Evolutionary conservation across 1,139 yeast genomes (phyloP).

Genomic region (Pichia sp.): DNA sequence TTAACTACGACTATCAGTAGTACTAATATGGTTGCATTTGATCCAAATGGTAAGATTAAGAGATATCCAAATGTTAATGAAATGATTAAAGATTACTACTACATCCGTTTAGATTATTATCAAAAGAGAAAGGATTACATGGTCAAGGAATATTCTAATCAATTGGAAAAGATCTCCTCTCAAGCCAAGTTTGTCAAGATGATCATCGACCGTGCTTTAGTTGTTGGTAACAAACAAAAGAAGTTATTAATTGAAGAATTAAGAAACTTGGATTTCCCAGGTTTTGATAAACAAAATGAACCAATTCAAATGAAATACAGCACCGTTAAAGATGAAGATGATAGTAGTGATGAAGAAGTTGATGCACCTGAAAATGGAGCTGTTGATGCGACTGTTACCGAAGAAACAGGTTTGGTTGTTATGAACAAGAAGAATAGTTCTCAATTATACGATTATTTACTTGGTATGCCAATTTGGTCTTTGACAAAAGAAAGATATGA

Average conservation of each 20-base stretch:
- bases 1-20: conserved; percentile 65
- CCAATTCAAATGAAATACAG: conserved; percentile 40
- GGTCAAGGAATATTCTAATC: conserved; percentile 68
- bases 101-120: conserved; percentile 82
- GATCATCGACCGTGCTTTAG: conserved; percentile 74
- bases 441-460: conserved; percentile 68
- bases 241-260: conserved; percentile 62
- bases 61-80: conserved; percentile 75
- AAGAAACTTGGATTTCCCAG: conserved; percentile 64
- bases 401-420: conserved; percentile 30
- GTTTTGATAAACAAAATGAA: conserved; percentile 67
- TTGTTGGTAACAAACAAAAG: conserved; percentile 74
- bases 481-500: conserved; percentile 89
- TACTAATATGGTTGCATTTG: conserved; percentile 95
- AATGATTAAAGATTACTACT: conserved; percentile 81
- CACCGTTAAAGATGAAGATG: conserved; percentile 39
- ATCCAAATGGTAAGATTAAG: conserved; percentile 85
- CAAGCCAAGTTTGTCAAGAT: conserved; percentile 92
- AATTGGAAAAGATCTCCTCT: conserved; percentile 67
- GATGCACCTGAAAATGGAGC: conserved; percentile 32
- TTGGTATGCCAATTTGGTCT: conserved; percentile 94
- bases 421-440: conserved; percentile 44
- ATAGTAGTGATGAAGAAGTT: conserved; percentile 31
- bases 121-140: conserved; percentile 87
- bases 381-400: conserved; percentile 31